Percentiles rank a stretch among this genome's conserved stretches.
phyloP scores from a whole-genome alignment of 2,329 filamentous ascomycete species.

The Colletotrichum cordylinicola region DNA sequence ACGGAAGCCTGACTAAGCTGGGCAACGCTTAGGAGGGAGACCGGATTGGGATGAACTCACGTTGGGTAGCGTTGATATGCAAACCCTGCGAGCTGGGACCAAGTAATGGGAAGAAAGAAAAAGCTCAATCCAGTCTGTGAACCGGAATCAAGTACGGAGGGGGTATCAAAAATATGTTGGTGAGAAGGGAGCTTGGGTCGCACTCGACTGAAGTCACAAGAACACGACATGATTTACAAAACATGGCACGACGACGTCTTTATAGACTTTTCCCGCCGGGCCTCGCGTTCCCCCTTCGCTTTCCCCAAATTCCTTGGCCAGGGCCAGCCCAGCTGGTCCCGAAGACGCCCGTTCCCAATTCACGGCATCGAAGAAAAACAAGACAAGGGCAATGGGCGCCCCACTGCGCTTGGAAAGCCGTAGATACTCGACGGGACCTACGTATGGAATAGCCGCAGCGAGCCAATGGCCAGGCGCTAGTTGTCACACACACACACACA shows the following conservation, averaged over 20 bases:
- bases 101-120: neutral
- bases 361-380: neutral
- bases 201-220: neutral
- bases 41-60: constrained; percentile 4
- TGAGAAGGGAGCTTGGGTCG: neutral
- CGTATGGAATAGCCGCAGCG: neutral
- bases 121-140: neutral
- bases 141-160: neutral
- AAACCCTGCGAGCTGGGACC: neutral
- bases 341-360: neutral
- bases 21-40: neutral
- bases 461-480: neutral
- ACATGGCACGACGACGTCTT: constrained; percentile 7
- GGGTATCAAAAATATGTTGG: neutral
- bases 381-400: neutral
- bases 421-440: neutral
- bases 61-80: neutral
- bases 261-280: neutral
- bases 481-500: neutral
- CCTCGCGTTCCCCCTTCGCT: neutral
- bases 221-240: neutral
- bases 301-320: neutral
- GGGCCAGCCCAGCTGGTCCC: neutral
- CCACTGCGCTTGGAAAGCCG: neutral
- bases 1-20: neutral